Evolutionary conservation across 148 eudicot species (phyloP).

Genomic region (Selenicereus undatus): DNA sequence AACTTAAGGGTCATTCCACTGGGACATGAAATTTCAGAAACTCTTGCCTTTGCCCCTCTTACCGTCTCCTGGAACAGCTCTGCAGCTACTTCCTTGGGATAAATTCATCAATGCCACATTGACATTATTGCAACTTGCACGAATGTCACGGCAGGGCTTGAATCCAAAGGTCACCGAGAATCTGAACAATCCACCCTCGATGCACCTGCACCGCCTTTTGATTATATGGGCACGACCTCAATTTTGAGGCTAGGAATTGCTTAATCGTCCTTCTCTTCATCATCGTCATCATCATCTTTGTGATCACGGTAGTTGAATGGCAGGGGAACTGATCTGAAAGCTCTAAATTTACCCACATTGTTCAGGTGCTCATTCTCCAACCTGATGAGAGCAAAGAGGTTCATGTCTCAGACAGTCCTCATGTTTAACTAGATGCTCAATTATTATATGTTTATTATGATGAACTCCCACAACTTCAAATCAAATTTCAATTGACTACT

Average conservation of each 20-base stretch:
- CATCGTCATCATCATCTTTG: conserved; percentile 37
- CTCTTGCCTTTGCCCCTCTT: background rate
- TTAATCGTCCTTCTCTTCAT: conserved; percentile 41
- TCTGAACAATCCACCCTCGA: background rate
- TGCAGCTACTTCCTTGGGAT: background rate
- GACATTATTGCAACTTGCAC: background rate
- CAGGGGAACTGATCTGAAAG: conserved; percentile 72
- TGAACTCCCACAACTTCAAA: background rate
- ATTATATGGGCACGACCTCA: background rate
- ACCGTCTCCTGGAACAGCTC: background rate
- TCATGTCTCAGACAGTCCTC: background rate
- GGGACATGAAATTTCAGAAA: background rate
- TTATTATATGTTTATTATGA: background rate
- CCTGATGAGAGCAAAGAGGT: conserved; percentile 44
- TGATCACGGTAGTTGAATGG: conserved; percentile 62
- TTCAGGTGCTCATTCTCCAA: conserved; percentile 90
- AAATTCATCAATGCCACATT: background rate
- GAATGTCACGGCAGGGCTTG: background rate
- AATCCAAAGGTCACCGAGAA: background rate
- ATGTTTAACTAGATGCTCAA: background rate
- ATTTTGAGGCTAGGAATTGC: background rate
- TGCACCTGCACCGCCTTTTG: background rate
- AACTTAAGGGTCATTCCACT: background rate
- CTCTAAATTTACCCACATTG: conserved; percentile 76
- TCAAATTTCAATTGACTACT: background rate